phyloP scores from a whole-genome alignment of 495 filamentous ascomycete species.

The Bacidia rubella region DNA sequence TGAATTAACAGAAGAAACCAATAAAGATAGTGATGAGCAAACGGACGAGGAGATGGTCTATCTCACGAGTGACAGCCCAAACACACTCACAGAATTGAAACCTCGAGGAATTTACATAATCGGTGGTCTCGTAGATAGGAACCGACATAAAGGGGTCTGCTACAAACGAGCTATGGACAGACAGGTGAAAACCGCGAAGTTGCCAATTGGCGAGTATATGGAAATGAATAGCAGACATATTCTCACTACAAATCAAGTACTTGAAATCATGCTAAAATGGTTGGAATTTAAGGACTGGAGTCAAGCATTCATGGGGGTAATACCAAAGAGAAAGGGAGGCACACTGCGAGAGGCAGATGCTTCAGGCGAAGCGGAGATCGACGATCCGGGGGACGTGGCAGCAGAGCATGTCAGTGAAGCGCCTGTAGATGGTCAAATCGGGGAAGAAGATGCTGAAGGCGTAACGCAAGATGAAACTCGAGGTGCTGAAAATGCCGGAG shows the following conservation, averaged over 20 bases:
- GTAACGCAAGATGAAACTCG: neutral
- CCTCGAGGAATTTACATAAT: slow-evolving; percentile 85
- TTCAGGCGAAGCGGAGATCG: neutral
- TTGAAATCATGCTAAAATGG: slow-evolving; percentile 93
- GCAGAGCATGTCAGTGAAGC: too few relatives aligned
- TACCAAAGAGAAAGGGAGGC: slow-evolving; percentile 76
- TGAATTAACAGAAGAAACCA: slow-evolving; percentile 24
- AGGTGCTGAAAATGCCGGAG: too few relatives aligned
- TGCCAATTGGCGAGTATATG: slow-evolving; percentile 89
- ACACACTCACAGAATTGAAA: slow-evolving; percentile 66
- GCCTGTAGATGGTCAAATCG: too few relatives aligned
- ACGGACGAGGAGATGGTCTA: slow-evolving; percentile 57
- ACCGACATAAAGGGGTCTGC: slow-evolving; percentile 86
- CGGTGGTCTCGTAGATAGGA: slow-evolving; percentile 88
- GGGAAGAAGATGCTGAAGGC: too few relatives aligned
- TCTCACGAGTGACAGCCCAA: slow-evolving; percentile 69
- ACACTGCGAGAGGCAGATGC: slow-evolving; percentile 33
- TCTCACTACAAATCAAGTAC: slow-evolving; percentile 84
- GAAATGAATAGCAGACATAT: slow-evolving; percentile 73
- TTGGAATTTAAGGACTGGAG: slow-evolving; percentile 82
- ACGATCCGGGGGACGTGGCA: too few relatives aligned
- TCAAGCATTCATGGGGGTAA: slow-evolving; percentile 68
- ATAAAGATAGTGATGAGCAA: slow-evolving; percentile 12
- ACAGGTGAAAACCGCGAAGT: slow-evolving; percentile 71
- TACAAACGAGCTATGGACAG: slow-evolving; percentile 63